These are phyloP conservation scores for Aspergillus aculeatus DNA, from an alignment of 2,329 filamentous ascomycete genomes.

Conservation along the genomic window DNA sequence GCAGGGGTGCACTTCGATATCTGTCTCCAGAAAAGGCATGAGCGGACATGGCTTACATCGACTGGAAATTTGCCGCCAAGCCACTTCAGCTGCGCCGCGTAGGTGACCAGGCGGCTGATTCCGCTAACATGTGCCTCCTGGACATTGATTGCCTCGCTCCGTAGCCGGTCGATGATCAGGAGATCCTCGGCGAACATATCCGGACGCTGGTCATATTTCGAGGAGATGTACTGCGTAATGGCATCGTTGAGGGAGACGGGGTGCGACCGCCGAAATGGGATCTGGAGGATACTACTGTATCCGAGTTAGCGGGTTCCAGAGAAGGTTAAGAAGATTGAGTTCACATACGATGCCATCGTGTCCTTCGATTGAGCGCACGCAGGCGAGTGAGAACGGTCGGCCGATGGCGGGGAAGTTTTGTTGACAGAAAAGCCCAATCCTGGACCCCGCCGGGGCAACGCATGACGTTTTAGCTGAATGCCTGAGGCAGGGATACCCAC, in stretches of 20 bases:
- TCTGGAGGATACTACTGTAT: conserved; percentile 57
- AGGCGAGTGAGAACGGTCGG: conserved; percentile 10
- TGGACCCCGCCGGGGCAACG: conserved; percentile 25
- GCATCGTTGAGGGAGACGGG: conserved; percentile 74
- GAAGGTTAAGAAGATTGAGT: not conserved
- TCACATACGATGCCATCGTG: conserved; percentile 39
- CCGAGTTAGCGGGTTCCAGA: not conserved
- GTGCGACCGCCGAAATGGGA: conserved; percentile 86
- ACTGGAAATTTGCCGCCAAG: conserved; percentile 94
- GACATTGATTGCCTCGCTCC: conserved; percentile 82
- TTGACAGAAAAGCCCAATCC: conserved; percentile 23
- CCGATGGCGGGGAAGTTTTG: conserved; percentile 25
- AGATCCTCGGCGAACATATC: conserved; percentile 94
- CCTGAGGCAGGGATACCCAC: not conserved
- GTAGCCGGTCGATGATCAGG: conserved; percentile 77
- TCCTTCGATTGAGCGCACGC: conserved; percentile 5
- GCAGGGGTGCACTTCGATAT: not conserved
- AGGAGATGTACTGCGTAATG: conserved; percentile 92
- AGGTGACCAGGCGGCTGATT: conserved; percentile 81
- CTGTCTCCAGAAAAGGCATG: not conserved
- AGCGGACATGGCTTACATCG: conserved; percentile 59
- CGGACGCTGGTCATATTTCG: conserved; percentile 97
- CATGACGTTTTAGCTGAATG: not conserved
- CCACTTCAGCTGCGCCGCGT: conserved; percentile 91
- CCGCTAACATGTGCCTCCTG: conserved; percentile 85